phyloP scores from a whole-genome alignment of 148 eudicot genomes.

The Heliosperma pusillum region DNA sequence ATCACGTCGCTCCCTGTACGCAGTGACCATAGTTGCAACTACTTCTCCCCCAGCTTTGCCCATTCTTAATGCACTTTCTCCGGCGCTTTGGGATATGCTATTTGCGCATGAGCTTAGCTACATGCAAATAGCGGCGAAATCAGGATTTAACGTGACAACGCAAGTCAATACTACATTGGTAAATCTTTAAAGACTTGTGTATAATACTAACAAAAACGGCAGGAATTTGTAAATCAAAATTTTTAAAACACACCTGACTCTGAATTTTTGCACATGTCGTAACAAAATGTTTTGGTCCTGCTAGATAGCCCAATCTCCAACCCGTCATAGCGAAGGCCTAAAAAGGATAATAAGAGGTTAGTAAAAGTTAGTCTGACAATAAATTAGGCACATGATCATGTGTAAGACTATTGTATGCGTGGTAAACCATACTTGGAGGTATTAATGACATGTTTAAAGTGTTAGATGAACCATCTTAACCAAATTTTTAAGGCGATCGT shows the following conservation, averaged over 20 bases:
- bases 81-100: conserved; percentile 80
- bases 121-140: conserved; percentile 6
- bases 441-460: no score
- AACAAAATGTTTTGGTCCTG: conserved; percentile 81
- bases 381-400: no score
- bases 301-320: conserved; percentile 89
- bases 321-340: conserved; percentile 97
- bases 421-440: no score
- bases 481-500: no score
- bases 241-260: conserved; percentile 52
- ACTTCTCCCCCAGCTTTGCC: conserved; percentile 85
- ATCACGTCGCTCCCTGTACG: conserved; percentile 76
- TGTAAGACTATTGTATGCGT: no score
- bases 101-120: conserved; percentile 76
- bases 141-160: background rate
- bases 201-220: no score
- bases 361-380: no score
- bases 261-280: conserved; percentile 86
- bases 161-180: no score
- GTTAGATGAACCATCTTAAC: no score
- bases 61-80: conserved; percentile 71
- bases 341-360: no score
- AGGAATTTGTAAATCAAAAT: no score
- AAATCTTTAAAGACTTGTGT: no score
- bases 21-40: conserved; percentile 78